Base-by-base conservation (phyloP, 768 basidiomycete species). In the Dentipellis sp. region DNA sequence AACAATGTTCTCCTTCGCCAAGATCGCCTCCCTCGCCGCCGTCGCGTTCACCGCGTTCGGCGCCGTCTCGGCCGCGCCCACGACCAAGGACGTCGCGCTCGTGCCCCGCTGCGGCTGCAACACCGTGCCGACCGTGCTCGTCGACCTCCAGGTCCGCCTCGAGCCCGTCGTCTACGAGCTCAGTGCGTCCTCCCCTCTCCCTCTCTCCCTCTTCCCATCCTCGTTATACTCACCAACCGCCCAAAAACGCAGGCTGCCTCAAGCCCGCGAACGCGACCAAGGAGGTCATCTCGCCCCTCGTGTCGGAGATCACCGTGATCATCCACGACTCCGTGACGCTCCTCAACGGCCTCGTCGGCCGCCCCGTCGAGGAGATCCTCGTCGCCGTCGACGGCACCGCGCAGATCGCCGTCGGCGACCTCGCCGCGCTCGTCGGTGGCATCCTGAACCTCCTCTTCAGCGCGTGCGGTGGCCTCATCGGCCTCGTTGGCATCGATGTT, bases 31-130 rank as follows among this genome's bases (percentile, higher is more conserved):
- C 61, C 50, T 68, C 60, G 50, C 67, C 51, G 54, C 62, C 57
- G 63, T 65, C 23, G 60, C 71, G 47, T 65, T 74, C 53, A 65
- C 65, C 54, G 49, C 64, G n/a, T 54, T 54, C 19, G 61, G 67
- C 17, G 55, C 54, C 21, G 62, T 68, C 47, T 63, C 64, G 22
- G 64, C 71, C 3, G 39, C 65, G 50, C 60, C 64, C 17, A 53
- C 63, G 58, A 56, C 63, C 58, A 49, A 60, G 46, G 58, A 59
- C 56, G 12, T 38, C 10, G 49, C 52, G 11, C 50, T 52, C 34
- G 37, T 42, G 23, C 34, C 35, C 14, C 57, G 17, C 54, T 12
- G 34, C 49, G 6, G 29, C 50, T 10, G 17, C 29, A 29, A 16
- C n/a, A n/a, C n/a, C 23, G 48, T 61, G 11, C 34, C 52, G 19